A percentile compares a stretch with the other conserved stretches of the same genome.
These are phyloP conservation scores for Tetrapyrgos nigripes DNA, from an alignment of 1,284 basidiomycete species.

Conservation along the genomic window DNA sequence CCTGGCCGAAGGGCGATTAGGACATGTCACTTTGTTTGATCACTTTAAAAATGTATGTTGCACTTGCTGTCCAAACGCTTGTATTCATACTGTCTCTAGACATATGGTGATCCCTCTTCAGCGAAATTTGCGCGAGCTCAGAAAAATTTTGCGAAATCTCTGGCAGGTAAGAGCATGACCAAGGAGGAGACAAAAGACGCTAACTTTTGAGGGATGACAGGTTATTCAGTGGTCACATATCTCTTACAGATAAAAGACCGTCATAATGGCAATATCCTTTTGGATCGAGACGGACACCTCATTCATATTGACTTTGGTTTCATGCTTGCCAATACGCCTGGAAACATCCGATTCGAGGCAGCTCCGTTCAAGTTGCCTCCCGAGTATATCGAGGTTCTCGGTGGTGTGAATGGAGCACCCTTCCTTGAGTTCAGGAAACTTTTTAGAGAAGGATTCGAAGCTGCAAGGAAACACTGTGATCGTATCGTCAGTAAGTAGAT, in stretches of 20 bases:
- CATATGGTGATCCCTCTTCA: slow-evolving; percentile 89
- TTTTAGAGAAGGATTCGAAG: slow-evolving; percentile 94
- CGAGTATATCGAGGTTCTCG: slow-evolving; percentile 97
- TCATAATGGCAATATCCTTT: slow-evolving; percentile 98
- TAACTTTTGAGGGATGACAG: slow-evolving; percentile 43
- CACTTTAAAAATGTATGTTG: slow-evolving; percentile 83
- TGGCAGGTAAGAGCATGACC: slow-evolving; percentile 80
- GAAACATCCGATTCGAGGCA: slow-evolving; percentile 98
- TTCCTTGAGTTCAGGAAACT: slow-evolving; percentile 88
- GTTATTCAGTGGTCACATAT: slow-evolving; percentile 95
- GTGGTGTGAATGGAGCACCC: slow-evolving; percentile 81
- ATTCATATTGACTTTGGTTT: slow-evolving; percentile 99
- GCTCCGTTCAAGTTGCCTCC: slow-evolving; percentile 96
- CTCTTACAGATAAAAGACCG: slow-evolving; percentile 98
- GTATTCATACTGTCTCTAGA: slow-evolving; percentile 48
- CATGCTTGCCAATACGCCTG: slow-evolving; percentile 96
- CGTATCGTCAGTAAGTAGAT: slow-evolving; percentile 85
- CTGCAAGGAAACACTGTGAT: slow-evolving; percentile 95
- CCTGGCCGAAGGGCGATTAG: slow-evolving; percentile 79
- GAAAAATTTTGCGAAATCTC: slow-evolving; percentile 92
- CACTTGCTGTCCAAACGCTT: background rate
- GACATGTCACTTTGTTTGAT: slow-evolving; percentile 87
- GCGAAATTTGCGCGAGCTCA: slow-evolving; percentile 87
- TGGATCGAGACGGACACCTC: slow-evolving; percentile 94
- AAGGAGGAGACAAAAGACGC: background rate